These are phyloP conservation scores for Albizia julibrissin DNA, from an alignment of 306 rosid genomes.

Conservation along the genomic window DNA sequence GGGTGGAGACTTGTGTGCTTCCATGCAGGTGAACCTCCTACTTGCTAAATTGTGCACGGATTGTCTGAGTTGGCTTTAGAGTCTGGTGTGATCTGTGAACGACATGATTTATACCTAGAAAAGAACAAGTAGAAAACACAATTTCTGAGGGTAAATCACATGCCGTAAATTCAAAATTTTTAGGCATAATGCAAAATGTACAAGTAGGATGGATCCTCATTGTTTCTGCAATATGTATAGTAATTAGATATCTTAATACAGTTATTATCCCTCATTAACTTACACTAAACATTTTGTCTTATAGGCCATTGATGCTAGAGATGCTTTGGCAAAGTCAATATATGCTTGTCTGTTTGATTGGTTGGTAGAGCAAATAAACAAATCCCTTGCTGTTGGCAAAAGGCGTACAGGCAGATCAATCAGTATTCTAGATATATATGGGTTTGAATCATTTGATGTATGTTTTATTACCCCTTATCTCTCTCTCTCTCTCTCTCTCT, in stretches of 20 bases:
- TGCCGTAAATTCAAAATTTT: neutral
- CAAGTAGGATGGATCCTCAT: neutral
- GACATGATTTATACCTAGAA: neutral
- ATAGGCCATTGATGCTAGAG: slow-evolving; percentile 92
- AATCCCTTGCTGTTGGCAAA: slow-evolving; percentile 97
- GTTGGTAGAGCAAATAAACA: slow-evolving; percentile 96
- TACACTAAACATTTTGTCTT: slow-evolving; percentile 16
- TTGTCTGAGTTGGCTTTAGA: neutral
- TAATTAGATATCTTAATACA: neutral
- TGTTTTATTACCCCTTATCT: slow-evolving; percentile 34
- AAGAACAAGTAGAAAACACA: neutral
- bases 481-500: no score
- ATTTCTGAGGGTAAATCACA: neutral
- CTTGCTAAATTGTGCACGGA: neutral
- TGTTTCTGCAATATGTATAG: neutral
- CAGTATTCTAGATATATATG: slow-evolving; percentile 97
- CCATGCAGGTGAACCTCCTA: neutral
- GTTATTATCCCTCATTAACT: neutral
- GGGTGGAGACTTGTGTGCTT: neutral
- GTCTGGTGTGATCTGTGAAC: neutral
- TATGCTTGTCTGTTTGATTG: slow-evolving; percentile 94
- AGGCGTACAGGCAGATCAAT: slow-evolving; percentile 97
- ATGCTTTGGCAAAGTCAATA: slow-evolving; percentile 97
- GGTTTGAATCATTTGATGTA: slow-evolving; percentile 99
- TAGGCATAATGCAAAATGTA: no score